These are phyloP conservation scores for Rhizopogon parksii DNA, from an alignment of 1,284 basidiomycete genomes.

Conservation along the genomic window DNA sequence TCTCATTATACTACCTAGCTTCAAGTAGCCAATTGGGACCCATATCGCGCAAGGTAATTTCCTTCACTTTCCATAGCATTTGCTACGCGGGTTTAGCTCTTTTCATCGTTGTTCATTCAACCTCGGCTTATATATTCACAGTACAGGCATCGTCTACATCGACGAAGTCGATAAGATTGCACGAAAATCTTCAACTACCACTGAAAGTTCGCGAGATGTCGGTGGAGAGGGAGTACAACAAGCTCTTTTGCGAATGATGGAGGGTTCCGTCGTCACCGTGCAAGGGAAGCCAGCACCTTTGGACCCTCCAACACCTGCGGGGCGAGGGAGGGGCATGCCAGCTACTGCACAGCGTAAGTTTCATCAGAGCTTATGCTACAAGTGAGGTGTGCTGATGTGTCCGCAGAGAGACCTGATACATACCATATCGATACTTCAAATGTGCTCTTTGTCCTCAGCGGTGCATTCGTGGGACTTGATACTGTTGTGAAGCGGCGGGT, in stretches of 20 bases:
- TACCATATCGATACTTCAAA: conserved; percentile 84
- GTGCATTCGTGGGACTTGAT: conserved; percentile 92
- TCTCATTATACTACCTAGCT: conserved; percentile 37
- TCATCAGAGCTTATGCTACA: neutral
- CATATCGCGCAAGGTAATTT: conserved; percentile 63
- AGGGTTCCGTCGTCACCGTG: conserved; percentile 81
- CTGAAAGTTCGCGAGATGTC: conserved; percentile 81
- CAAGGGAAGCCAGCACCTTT: conserved; percentile 58
- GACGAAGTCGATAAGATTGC: conserved; percentile 96
- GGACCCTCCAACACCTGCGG: conserved; percentile 36
- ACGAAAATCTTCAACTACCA: conserved; percentile 50
- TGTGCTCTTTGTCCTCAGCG: conserved; percentile 85
- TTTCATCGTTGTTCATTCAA: conserved; percentile 1
- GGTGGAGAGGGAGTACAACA: conserved; percentile 97
- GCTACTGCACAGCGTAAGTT: conserved; percentile 22
- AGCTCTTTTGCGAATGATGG: conserved; percentile 85
- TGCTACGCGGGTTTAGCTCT: conserved; percentile 7
- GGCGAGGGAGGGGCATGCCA: conserved; percentile 41
- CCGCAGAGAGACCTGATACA: conserved; percentile 55
- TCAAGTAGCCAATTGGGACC: conserved; percentile 84
- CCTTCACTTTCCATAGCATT: neutral
- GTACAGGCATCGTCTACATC: conserved; percentile 90
- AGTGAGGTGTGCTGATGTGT: neutral
- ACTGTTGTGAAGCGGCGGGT: conserved; percentile 72
- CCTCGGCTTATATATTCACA: conserved; percentile 26